Evolutionary conservation across 2,329 filamentous ascomycete species (phyloP), one percentile per base, ranked within the genome.

Genomic region (Hymenoscyphus repandus): DNA sequence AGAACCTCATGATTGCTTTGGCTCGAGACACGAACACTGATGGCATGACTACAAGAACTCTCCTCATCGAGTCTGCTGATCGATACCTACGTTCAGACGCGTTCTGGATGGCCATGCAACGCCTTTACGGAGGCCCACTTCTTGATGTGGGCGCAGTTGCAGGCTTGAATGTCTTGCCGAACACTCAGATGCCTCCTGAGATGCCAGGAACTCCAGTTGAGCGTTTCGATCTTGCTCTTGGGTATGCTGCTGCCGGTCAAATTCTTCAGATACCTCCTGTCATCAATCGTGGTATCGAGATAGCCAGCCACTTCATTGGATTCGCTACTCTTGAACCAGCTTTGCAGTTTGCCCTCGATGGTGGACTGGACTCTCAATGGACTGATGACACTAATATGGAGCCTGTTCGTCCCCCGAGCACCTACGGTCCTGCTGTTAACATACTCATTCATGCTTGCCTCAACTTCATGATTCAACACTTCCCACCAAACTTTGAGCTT

Each of bases 271-370:
- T 84, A 62, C 71, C 70, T 2, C 73, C 74, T 20, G 74, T 87
- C 22, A 70, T 77, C 10, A 67, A 73, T 41, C 76, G 80, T 33
- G 84, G 82, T 33, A 69, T 85, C 22, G 76, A 81, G 43, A 74
- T 85, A 53, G 82, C 81, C 1, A 71, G 74, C 33, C 72, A 74
- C 47, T 71, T 82, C 4, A 62, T 88, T 38, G 74, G 72, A 53
- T 87, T 83, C 83, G 72, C 80, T 47, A 86, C 79, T 0, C 58
- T 87, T 12, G 80, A 85, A 58, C 72, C 71, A 15, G 79, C 74
- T 1, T 65, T 89, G 11, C 75, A 75, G n/a, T 85, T 85, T 62
- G 75, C 74, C 1, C 65, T 85, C 15, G 69, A 73, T 27, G 72
- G 72, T 38, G 70, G 72, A 12, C 62, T 75, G 20, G 63, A 68